Base-by-base conservation (phyloP, 169 alveolate species). In the Cryptosporidium tyzzeri region DNA sequence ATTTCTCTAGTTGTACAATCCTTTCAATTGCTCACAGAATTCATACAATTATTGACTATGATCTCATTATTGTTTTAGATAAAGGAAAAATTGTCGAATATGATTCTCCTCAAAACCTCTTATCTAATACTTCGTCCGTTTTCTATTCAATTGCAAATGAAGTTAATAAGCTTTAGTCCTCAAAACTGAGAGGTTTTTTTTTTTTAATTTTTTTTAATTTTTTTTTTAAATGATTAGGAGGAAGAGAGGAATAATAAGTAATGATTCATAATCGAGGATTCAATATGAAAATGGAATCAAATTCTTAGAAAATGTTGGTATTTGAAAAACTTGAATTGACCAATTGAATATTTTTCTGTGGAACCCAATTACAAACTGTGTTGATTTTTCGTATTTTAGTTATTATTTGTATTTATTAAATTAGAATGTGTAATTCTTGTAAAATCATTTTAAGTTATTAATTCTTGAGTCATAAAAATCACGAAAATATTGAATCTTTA, bases 11-110 rank as follows among this genome's bases (percentile, higher is more conserved):
- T 85, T 92, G 96, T n/a, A 95, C 99, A 31, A 93, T 96, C 59
- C 73, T 97, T 39, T 94, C 97, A 18, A 95, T 97, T 85, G 99
- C 99, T 18, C 99, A 97, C 86, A 93, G 98, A 84, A 71, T 97
- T 14, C 92, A 96, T 69, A 95, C 98, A 6, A 94, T 97, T 51
- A 84, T 94, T n/a, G 97, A 97, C 85, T 91, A 93, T 31, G 97
- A 96, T 71, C 91, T 84, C 69, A 94, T 96, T 3, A 59, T 96
- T 18, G 97, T 96, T 2, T 55, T 96, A 84, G 95, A 93, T 45
- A 91, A 93, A 55, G 98, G 98, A 6, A 75, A 67, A 37, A 92
- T 93, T 2, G 84, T 74, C 29, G 96, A 95, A 67, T 93, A 67
- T 85, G 98, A 93, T 59, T 84, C 91, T 16, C 97, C 97, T 9